A percentile compares a stretch with the other conserved stretches of the same genome.
These are phyloP conservation scores for Geotrichum histeridarum DNA, from an alignment of 1,139 yeast genomes.

Conservation along the genomic window DNA sequence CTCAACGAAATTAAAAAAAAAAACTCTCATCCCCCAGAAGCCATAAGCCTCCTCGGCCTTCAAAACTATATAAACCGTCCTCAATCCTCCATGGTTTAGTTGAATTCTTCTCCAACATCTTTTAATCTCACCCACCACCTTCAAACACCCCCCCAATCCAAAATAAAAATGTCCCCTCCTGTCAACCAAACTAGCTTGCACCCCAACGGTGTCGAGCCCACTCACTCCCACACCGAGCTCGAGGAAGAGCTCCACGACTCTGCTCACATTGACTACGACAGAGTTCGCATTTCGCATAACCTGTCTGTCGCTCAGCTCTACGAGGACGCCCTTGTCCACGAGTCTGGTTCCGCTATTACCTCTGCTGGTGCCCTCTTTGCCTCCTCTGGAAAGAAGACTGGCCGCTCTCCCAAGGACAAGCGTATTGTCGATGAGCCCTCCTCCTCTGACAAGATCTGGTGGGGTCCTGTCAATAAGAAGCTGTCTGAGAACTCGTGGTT, in stretches of 20 bases:
- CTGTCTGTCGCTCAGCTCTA: conserved; percentile 90
- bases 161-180: conserved; percentile 37
- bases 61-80: conserved; percentile 1
- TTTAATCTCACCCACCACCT: neutral
- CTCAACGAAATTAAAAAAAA: neutral
- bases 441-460: conserved; percentile 83
- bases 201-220: conserved; percentile 42
- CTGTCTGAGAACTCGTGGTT: conserved; percentile 94
- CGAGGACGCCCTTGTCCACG: conserved; percentile 84
- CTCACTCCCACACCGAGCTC: conserved; percentile 37
- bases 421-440: conserved; percentile 94
- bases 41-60: neutral
- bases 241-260: conserved; percentile 39
- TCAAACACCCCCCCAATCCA: conserved; percentile 1
- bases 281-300: conserved; percentile 62
- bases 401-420: conserved; percentile 97
- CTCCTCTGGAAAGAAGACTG: conserved; percentile 92
- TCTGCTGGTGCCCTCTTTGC: conserved; percentile 95
- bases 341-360: conserved; percentile 85
- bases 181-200: conserved; percentile 42
- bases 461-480: conserved; percentile 98
- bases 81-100: neutral
- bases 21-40: neutral
- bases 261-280: conserved; percentile 42
- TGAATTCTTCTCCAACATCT: neutral